phyloP scores from a whole-genome alignment of 305 asterid species.

The Galium porrigens region DNA sequence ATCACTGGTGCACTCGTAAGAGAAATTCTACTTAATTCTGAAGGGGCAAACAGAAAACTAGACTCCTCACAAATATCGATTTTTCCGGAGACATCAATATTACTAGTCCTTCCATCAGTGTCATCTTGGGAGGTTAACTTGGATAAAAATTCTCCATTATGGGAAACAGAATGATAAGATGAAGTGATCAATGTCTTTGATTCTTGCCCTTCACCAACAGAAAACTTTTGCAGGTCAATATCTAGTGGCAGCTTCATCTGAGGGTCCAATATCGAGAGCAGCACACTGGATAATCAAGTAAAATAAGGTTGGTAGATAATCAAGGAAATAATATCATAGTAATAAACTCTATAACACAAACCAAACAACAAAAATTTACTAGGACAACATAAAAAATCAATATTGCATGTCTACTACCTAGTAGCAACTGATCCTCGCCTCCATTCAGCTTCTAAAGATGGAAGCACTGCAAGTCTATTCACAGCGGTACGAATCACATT shows the following conservation, averaged over 20 bases:
- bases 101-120: conserved; percentile 45
- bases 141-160: conserved; percentile 34
- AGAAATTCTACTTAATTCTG: conserved; percentile 52
- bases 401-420: conserved; percentile 36
- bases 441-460: conserved; percentile 92
- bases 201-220: conserved; percentile 34
- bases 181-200: conserved; percentile 27
- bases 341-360: background rate
- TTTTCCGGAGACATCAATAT: conserved; percentile 33
- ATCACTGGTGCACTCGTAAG: conserved; percentile 41
- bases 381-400: background rate
- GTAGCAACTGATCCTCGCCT: conserved; percentile 82
- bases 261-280: conserved; percentile 81
- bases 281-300: conserved; percentile 51
- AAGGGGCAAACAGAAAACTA: conserved; percentile 73
- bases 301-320: background rate
- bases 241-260: conserved; percentile 80
- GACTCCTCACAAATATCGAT: conserved; percentile 60
- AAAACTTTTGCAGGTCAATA: conserved; percentile 45
- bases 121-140: conserved; percentile 44
- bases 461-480: conserved; percentile 63
- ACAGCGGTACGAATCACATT: conserved; percentile 63
- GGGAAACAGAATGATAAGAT: conserved; percentile 29
- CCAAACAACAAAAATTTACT: background rate
- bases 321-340: background rate